Conservation (phyloP, 768 basidiomycete genomes). For the Tylopilus sp. region DNA sequence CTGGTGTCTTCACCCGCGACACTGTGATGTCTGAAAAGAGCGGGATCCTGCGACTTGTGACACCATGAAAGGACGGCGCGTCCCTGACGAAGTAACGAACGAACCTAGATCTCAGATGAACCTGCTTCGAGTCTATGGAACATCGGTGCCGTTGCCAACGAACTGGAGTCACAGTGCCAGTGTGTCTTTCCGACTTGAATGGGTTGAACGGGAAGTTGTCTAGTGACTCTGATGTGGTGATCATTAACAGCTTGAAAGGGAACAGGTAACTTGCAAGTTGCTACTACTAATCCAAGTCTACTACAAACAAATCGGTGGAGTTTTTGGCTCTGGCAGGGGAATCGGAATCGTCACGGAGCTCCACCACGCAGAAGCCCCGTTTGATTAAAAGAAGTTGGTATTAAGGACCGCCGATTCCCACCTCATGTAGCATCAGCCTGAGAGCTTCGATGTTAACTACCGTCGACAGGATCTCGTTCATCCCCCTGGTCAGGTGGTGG, state of each 20-base stretch:
- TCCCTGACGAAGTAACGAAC: constrained; percentile 7
- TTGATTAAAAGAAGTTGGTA: constrained; percentile 17
- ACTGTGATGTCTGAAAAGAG: not conserved
- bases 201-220: no score
- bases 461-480: not conserved
- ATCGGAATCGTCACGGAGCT: constrained; percentile 2
- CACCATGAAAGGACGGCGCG: constrained; percentile 5
- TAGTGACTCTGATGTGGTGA: no score
- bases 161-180: no score
- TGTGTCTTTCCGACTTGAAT: no score
- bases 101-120: constrained; percentile 4
- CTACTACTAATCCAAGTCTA: no score
- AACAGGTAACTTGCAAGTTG: no score
- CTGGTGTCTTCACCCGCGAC: not conserved
- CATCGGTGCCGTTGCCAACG: no score
- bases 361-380: constrained; percentile 6
- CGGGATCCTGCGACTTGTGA: constrained; percentile 10
- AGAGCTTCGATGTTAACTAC: not conserved
- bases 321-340: not conserved
- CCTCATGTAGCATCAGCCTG: constrained; percentile 8
- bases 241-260: no score
- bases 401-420: constrained; percentile 23
- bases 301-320: not conserved
- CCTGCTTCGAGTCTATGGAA: no score
- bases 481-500: constrained; percentile 2